A percentile compares a stretch with the other conserved stretches of the same genome.
Conservation (phyloP, 2,329 filamentous ascomycete genomes). For the Mycocentrospora acerina region DNA sequence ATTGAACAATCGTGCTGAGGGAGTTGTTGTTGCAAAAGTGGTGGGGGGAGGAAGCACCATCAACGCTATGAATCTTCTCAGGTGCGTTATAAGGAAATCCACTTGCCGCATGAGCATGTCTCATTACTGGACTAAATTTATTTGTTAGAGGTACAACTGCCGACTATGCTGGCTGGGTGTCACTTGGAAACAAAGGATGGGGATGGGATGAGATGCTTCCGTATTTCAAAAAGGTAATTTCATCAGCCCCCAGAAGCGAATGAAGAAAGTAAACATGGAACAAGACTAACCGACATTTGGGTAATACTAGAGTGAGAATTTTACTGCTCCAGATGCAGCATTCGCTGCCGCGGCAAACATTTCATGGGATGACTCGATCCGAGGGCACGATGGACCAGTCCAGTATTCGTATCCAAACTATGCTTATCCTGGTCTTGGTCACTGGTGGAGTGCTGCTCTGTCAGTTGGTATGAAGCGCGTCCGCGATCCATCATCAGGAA, state of each 20-base stretch:
- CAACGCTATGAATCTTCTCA: constrained; percentile 30
- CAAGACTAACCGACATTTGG: too few species aligned
- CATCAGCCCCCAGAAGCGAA: too few species aligned
- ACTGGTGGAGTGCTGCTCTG: constrained; percentile 19
- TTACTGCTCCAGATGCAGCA: constrained; percentile 13
- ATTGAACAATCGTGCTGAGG: constrained; percentile 12
- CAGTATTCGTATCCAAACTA: constrained; percentile 19
- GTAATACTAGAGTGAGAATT: constrained; percentile 20
- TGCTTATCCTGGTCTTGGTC: constrained; percentile 24
- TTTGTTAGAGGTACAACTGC: constrained; percentile 50
- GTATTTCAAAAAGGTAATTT: constrained; percentile 36
- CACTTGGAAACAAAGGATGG: constrained; percentile 48
- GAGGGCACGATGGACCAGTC: constrained; percentile 23
- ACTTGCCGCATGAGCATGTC: too few species aligned
- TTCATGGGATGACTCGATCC: constrained; percentile 18
- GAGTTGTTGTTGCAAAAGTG: constrained; percentile 22
- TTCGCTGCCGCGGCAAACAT: constrained; percentile 21
- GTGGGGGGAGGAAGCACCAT: constrained; percentile 39
- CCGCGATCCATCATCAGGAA: constrained; percentile 21
- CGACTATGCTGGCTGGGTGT: too few species aligned
- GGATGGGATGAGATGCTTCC: constrained; percentile 51
- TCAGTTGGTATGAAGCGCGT: constrained; percentile 14
- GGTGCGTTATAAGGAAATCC: too few species aligned
- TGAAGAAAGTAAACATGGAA: too few species aligned
- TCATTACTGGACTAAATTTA: too few species aligned